A percentile compares a stretch with the other conserved stretches of the same genome.
These are phyloP conservation scores for Protomyces lactucae-debilis DNA, from an alignment of 1,139 yeast genomes.

Conservation along the genomic window DNA sequence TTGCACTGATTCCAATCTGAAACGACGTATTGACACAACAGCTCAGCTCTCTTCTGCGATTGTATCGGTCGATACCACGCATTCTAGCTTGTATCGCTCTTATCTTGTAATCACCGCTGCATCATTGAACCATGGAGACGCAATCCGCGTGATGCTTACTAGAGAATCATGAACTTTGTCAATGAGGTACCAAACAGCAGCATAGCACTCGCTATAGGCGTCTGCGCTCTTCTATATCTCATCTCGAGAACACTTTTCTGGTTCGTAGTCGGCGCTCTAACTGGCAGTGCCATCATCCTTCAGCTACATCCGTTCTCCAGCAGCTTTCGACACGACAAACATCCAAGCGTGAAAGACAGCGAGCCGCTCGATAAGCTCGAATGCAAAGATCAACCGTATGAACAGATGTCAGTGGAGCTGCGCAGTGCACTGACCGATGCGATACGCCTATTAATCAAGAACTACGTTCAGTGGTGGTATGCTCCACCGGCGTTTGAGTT, in stretches of 20 bases:
- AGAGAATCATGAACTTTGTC: too few species aligned
- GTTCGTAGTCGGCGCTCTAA: background rate
- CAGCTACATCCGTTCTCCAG: background rate
- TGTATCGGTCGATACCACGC: too few species aligned
- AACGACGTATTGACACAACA: too few species aligned
- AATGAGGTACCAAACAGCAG: too few species aligned
- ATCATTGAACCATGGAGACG: too few species aligned
- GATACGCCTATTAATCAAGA: background rate
- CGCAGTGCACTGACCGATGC: background rate
- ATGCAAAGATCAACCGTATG: too few species aligned
- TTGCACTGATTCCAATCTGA: too few species aligned
- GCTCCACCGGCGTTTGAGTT: slow-evolving; percentile 4
- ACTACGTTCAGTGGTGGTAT: slow-evolving; percentile 23
- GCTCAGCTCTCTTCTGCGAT: too few species aligned
- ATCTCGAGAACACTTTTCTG: background rate
- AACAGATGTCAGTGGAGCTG: background rate
- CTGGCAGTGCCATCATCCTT: background rate
- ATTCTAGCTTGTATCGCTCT: too few species aligned
- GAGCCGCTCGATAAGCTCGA: background rate
- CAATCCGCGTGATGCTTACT: too few species aligned
- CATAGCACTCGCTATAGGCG: background rate
- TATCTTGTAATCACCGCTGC: too few species aligned
- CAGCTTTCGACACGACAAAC: background rate
- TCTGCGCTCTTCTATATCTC: background rate
- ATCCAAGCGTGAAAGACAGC: background rate